These are phyloP conservation scores for Cyberlindnera amylophila DNA, from an alignment of 805 yeast species.

Conservation along the genomic window DNA sequence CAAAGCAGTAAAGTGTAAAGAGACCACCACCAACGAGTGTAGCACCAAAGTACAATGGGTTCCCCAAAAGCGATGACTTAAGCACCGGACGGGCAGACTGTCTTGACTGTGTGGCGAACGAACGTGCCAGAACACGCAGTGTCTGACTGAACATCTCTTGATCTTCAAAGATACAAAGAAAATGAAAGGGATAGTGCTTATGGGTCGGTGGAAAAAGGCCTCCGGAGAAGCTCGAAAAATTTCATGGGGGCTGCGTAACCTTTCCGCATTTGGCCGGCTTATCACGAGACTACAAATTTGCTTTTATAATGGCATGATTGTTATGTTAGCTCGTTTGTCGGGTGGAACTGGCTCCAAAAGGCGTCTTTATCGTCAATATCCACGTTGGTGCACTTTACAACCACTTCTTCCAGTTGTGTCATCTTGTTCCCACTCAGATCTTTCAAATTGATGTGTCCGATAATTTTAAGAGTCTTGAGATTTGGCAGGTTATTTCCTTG, in stretches of 20 bases:
- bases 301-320: too few species aligned
- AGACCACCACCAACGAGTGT: conserved; percentile 24
- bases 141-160: conserved; percentile 5
- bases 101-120: conserved; percentile 4
- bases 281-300: too few species aligned
- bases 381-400: conserved; percentile 11
- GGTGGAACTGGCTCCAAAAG: conserved; percentile 3
- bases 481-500: conserved; percentile 6
- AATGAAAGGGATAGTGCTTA: too few species aligned
- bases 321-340: conserved; percentile 5
- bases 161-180: too few species aligned
- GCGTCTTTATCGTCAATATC: conserved; percentile 8
- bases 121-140: conserved; percentile 3
- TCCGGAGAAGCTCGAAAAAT: too few species aligned
- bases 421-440: conserved; percentile 10
- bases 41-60: conserved; percentile 6
- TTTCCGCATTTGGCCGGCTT: not conserved
- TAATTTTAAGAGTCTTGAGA: conserved; percentile 7
- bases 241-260: conserved; percentile 3
- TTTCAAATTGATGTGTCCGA: conserved; percentile 14
- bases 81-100: conserved; percentile 7
- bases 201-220: too few species aligned
- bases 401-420: conserved; percentile 4
- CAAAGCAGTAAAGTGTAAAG: conserved; percentile 55
- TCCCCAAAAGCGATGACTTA: conserved; percentile 10